Evolutionary conservation across 148 eudicot genomes (phyloP).

Genomic region (Persicaria maculosa): DNA sequence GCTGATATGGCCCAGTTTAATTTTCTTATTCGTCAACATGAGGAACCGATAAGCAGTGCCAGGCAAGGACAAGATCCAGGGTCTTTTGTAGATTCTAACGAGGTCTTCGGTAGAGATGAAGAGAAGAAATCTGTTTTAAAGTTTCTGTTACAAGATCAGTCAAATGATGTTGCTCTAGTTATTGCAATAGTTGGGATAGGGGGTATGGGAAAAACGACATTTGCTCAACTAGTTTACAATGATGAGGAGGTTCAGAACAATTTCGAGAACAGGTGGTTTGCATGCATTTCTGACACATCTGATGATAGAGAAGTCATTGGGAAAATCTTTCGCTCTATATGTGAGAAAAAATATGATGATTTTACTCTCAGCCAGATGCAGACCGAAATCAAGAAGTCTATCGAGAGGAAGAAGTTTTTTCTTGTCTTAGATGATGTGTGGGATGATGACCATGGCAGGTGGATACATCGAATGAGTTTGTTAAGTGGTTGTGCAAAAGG

Average conservation of each 20-base stretch:
- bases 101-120: not conserved
- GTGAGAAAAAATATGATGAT: not conserved
- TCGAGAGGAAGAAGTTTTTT: not conserved
- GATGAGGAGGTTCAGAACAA: not conserved
- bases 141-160: not conserved
- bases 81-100: not conserved
- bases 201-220: not conserved
- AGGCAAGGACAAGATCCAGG: not conserved
- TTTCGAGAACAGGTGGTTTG: not conserved
- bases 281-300: not conserved
- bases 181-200: not conserved
- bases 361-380: not conserved
- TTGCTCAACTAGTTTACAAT: not conserved
- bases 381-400: not conserved
- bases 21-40: not conserved
- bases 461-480: not conserved
- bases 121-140: not conserved
- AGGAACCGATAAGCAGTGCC: not conserved
- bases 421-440: not conserved
- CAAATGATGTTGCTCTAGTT: not conserved
- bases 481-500: not conserved
- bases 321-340: not conserved
- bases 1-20: not conserved
- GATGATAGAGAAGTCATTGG: not conserved
- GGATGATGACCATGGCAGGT: not conserved